These are phyloP conservation scores for Sabuloglossum arenarium DNA, from an alignment of 495 filamentous ascomycete species.

Conservation along the genomic window DNA sequence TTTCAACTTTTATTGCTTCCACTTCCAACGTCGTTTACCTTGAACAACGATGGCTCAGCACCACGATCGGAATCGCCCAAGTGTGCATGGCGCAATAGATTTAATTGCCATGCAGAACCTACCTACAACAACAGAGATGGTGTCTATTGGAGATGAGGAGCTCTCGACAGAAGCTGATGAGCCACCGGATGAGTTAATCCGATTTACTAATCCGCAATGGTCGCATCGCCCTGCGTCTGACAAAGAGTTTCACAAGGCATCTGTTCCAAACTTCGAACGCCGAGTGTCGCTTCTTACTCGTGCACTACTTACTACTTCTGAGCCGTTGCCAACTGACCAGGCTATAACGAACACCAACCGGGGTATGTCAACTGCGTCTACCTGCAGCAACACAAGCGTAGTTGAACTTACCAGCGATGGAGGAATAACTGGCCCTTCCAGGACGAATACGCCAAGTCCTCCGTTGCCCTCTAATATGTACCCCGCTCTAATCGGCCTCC, in stretches of 20 bases:
- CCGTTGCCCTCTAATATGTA: slow-evolving; percentile 27
- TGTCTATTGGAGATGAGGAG: slow-evolving; percentile 22
- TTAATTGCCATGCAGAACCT: slow-evolving; percentile 1
- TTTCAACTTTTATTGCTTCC: neutral
- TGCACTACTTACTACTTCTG: slow-evolving; percentile 47
- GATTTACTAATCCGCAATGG: slow-evolving; percentile 18
- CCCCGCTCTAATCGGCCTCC: neutral
- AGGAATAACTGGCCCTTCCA: slow-evolving; percentile 74
- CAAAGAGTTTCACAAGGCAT: slow-evolving; percentile 20
- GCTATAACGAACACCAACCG: slow-evolving; percentile 12
- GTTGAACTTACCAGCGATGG: slow-evolving; percentile 82
- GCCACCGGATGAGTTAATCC: slow-evolving; percentile 20
- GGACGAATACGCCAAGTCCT: slow-evolving; percentile 75
- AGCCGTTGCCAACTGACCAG: slow-evolving; percentile 16
- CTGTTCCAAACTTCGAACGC: slow-evolving; percentile 22
- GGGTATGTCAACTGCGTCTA: slow-evolving; percentile 37
- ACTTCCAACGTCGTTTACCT: neutral
- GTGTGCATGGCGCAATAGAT: neutral
- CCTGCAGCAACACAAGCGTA: slow-evolving; percentile 56
- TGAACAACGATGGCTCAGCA: neutral
- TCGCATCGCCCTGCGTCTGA: slow-evolving; percentile 17
- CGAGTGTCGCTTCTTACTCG: slow-evolving; percentile 63
- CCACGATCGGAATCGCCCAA: neutral
- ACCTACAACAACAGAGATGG: slow-evolving; percentile 8
- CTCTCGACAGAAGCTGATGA: slow-evolving; percentile 32